phyloP scores from a whole-genome alignment of 2,329 filamentous ascomycete species.

The Cladophialophora psammophila region DNA sequence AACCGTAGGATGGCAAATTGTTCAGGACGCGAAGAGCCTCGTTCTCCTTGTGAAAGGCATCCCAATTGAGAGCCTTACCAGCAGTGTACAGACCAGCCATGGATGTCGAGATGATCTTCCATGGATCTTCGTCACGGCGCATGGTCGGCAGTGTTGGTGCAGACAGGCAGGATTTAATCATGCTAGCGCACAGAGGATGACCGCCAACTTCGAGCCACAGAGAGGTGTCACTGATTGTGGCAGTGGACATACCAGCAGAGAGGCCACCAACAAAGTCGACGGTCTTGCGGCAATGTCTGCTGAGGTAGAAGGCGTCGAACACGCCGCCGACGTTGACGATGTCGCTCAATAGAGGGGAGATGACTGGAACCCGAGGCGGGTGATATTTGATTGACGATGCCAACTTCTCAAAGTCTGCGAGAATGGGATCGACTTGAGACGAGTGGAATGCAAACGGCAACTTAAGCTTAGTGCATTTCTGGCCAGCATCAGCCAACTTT shows the following conservation, averaged over 20 bases:
- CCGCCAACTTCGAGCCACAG: conserved; percentile 57
- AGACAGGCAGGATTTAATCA: conserved; percentile 51
- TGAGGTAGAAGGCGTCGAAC: conserved; percentile 51
- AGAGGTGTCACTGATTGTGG: conserved; percentile 46
- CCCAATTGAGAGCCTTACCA: conserved; percentile 52
- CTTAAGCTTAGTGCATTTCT: conserved; percentile 53
- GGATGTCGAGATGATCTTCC: conserved; percentile 50
- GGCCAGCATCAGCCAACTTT: conserved; percentile 46
- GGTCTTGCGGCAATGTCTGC: conserved; percentile 52
- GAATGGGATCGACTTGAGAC: conserved; percentile 55
- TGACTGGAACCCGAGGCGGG: conserved; percentile 51
- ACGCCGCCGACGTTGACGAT: conserved; percentile 49
- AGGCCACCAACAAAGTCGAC: conserved; percentile 57
- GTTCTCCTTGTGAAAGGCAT: conserved; percentile 54
- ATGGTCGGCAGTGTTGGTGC: conserved; percentile 49
- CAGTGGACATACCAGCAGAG: conserved; percentile 47
- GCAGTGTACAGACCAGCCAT: conserved; percentile 48
- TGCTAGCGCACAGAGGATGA: conserved; percentile 55
- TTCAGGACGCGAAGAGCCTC: conserved; percentile 65
- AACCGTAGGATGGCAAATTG: conserved; percentile 72
- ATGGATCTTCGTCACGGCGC: conserved; percentile 52
- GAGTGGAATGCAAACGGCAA: conserved; percentile 58
- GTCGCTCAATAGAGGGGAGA: conserved; percentile 56
- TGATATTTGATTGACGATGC: conserved; percentile 51
- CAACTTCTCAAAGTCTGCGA: conserved; percentile 50